Base-by-base conservation (phyloP, 768 basidiomycete genomes). In the Calvatia gigantea region DNA sequence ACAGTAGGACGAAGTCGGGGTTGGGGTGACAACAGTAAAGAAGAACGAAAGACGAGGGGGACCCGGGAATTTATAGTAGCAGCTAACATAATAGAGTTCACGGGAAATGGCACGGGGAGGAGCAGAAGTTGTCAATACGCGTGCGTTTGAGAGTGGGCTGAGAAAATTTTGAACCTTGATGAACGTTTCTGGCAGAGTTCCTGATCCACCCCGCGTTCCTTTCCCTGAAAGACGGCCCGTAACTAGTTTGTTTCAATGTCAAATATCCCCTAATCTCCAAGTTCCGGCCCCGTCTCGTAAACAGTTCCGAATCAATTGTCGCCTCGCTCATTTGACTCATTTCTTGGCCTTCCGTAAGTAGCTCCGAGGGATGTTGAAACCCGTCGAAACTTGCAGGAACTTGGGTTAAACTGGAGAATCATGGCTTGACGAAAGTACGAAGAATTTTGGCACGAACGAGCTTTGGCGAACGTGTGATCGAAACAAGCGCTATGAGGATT, bases 401-500 rank as follows among this genome's bases (percentile, higher is more conserved):
- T 25, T 25, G 19, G 8, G 4, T 11, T 12, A 12, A 42, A 12
- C 5, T 41, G 19, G 17, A 17, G 39, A 41, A 21, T 11, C 7
- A 23, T 42, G 41, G 41, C 7, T 21, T 27, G 17, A 3, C 7
- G 19, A 51, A 33, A 42, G 9, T 19, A 21, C 25, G 2, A 17
- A 31, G 25, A 35, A 25, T 9, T 15, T 14, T n/a, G 7, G 6
- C 21, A 45, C 52, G 43, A 54, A 54, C 32, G 43, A 45, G 52
- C 8, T 8, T 28, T 54, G 15, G 43, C 43, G 43, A 54, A 45
- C 52, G 52, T 54, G 52, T 45, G 52, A 44, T 54, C 29, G 19
- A 21, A 37, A 11, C 12, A 14, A 27, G 48, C 35, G 33, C 48
- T 50, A n/a, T 6, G 21, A 43, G 48, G 12, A 12, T n/a, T 50